Base-by-base conservation (phyloP, 768 basidiomycete species). In the Rhodotorula sphaerocarpa region DNA sequence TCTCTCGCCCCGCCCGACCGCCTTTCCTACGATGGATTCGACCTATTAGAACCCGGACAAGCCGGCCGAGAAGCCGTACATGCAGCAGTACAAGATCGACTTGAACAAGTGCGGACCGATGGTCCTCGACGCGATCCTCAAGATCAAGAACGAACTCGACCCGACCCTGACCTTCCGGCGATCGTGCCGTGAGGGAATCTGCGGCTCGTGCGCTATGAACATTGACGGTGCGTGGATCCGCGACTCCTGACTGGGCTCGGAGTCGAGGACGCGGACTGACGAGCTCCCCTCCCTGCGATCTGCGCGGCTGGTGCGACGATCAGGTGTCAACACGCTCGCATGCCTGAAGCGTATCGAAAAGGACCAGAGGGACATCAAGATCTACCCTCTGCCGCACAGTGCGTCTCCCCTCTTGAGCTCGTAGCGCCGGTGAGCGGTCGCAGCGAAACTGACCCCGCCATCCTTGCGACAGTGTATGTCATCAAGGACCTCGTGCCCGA, bases 121-220 rank as follows among this genome's bases (percentile, higher is more conserved):
- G 93, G 76, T 91, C 56, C 84, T 92, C 59, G 90, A 93, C 71
- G 90, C 88, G 3, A 83, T 92, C 71, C 95, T 96, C 79, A 96
- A 97, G 79, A 96, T 99, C 75, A 99, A 99, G 83, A 96, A 95
- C 77, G 93, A 97, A 76, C 74, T 93, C 33, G 95, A 97, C 78
- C 88, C 93, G 4, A 97, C 93, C 3, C 81, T 99, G 36, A 96
- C 93, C 9, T 97, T 99, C 81, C 84, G 95, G 57, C 82, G 90
- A 45, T 88, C 86, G 25, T 93, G 90, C 79, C 78, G 90, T 59
- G 90, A 92, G 78, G 90, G 93, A 59, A 97, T 99, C 71, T 99
- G 93, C 73, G 93, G 93, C 43, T 91, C 89, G 9, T 97, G 93
- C 75, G 92, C 93, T 56, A 95, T 99, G 92, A 99, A 99, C 80